phyloP scores from a whole-genome alignment of 2,329 filamentous ascomycete genomes.

The Pseudogymnoascus sp. region DNA sequence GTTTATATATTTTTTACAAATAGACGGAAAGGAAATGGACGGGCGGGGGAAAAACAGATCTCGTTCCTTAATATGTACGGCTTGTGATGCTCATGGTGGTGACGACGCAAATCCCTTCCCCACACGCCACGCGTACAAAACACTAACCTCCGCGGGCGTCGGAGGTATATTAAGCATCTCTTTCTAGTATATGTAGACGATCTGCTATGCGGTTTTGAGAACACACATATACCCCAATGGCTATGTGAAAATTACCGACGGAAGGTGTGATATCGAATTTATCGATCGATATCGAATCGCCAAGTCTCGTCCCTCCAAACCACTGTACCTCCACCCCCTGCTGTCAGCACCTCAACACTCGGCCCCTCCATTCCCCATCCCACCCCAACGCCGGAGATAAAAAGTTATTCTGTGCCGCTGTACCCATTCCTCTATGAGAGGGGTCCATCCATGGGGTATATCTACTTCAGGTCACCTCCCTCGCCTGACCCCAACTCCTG shows the following conservation, averaged over 20 bases:
- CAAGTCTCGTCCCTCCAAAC: neutral
- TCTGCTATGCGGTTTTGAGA: neutral
- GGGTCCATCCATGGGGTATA: too few species aligned
- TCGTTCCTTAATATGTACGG: neutral
- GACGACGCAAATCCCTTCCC: neutral
- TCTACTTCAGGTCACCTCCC: too few species aligned
- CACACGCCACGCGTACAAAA: slow-evolving; percentile 1
- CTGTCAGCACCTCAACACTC: neutral
- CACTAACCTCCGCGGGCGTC: neutral
- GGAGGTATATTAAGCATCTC: neutral
- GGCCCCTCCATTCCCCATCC: neutral
- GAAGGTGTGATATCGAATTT: too few species aligned
- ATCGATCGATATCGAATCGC: neutral
- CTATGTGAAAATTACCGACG: neutral
- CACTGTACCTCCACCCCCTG: neutral
- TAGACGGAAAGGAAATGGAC: neutral
- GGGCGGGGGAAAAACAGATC: neutral
- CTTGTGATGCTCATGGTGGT: too few species aligned
- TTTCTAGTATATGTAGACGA: neutral
- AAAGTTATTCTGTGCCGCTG: neutral
- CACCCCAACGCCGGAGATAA: neutral
- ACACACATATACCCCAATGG: neutral
- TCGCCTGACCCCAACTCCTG: neutral
- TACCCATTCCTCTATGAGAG: neutral
- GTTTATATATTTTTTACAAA: neutral